Evolutionary conservation across 208 protist species (phyloP).

Genomic region (Leishmania tropica): DNA sequence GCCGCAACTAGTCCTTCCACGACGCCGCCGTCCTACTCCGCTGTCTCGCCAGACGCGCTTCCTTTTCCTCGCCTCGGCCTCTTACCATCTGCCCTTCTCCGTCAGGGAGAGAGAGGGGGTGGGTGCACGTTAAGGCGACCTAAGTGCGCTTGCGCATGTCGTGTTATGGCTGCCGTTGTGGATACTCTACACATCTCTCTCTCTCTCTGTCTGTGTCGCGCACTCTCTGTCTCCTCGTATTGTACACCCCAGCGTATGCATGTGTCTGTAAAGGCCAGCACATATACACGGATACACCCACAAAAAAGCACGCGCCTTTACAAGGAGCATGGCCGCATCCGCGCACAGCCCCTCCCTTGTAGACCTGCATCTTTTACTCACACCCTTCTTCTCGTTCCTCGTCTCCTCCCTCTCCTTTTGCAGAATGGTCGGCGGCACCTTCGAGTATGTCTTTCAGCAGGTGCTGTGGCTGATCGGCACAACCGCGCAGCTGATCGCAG

Average conservation of each 20-base stretch:
- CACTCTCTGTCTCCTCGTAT: too few relatives aligned
- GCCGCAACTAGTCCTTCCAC: neutral
- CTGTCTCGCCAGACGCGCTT: neutral
- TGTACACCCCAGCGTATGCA: neutral
- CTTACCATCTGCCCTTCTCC: neutral
- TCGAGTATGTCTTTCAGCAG: conserved; percentile 63
- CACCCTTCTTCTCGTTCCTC: neutral
- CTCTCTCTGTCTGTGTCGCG: too few relatives aligned
- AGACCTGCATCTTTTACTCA: neutral
- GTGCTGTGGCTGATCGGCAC: conserved; percentile 62
- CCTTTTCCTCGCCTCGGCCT: neutral
- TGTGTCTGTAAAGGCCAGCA: neutral
- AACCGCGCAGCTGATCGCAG: conserved; percentile 52
- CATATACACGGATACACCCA: neutral
- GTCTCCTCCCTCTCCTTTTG: neutral
- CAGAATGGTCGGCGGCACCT: conserved; percentile 27
- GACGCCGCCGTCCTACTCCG: neutral
- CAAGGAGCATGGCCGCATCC: too few relatives aligned
- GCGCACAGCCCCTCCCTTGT: neutral
- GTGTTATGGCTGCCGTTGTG: too few relatives aligned
- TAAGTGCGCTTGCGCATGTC: too few relatives aligned
- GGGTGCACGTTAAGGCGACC: neutral
- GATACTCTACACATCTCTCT: too few relatives aligned
- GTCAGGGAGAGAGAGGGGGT: neutral
- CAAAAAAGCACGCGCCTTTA: too few relatives aligned